Evolutionary conservation across 2,329 filamentous ascomycete species (phyloP).

Genomic region (Lasiodiplodia sp.): DNA sequence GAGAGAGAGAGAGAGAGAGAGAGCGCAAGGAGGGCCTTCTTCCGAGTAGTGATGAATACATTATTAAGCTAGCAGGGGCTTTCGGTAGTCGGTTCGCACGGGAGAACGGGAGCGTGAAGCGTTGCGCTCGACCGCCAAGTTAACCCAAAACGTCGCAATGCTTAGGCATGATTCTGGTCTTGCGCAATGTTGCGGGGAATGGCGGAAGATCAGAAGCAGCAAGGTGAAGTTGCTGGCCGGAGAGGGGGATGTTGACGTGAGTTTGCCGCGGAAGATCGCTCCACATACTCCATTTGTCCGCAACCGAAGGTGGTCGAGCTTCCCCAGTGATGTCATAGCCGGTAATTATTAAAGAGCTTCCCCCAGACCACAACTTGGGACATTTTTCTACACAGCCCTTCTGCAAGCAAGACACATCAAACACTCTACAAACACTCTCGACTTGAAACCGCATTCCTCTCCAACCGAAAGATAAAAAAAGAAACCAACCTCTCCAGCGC

Average conservation of each 20-base stretch:
- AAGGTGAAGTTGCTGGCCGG: not conserved
- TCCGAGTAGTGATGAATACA: no score
- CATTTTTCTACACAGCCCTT: no score
- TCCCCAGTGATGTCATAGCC: not conserved
- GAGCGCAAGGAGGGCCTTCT: no score
- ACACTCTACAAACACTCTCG: not conserved
- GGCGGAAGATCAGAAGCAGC: not conserved
- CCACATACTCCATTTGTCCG: conserved; percentile 17
- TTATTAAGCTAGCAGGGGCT: no score
- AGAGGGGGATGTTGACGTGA: not conserved
- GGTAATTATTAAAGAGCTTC: not conserved
- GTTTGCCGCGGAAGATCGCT: not conserved
- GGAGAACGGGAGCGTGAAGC: no score
- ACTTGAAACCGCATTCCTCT: not conserved
- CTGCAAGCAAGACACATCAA: not conserved
- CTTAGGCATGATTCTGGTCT: no score
- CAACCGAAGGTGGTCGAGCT: not conserved
- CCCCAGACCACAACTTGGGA: not conserved
- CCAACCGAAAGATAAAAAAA: not conserved
- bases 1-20: no score
- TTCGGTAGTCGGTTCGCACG: no score
- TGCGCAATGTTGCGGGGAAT: not conserved
- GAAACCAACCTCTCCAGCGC: not conserved
- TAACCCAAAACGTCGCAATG: no score
- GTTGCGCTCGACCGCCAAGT: no score